Conservation (phyloP, 2,329 filamentous ascomycete species). For the Monosporascus ibericus region DNA sequence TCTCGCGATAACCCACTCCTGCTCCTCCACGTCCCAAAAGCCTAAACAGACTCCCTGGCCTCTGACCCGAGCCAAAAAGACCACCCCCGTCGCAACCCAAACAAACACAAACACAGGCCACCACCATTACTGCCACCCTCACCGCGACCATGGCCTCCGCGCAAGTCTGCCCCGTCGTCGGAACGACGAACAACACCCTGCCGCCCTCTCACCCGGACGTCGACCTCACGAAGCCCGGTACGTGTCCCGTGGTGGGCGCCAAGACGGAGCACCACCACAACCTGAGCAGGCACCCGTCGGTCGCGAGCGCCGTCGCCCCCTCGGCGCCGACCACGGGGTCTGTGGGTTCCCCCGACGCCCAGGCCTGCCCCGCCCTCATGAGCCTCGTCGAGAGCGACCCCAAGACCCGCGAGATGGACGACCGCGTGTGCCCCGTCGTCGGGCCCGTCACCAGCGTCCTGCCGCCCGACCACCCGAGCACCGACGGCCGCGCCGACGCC, state of each 20-base stretch:
- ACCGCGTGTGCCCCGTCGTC: slow-evolving; percentile 35
- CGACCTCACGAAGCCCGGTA: slow-evolving; percentile 34
- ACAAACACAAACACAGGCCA: not conserved
- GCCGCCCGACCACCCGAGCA: slow-evolving; percentile 34
- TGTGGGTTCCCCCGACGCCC: slow-evolving; percentile 26
- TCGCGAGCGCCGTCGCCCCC: slow-evolving; percentile 22
- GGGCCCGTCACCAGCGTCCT: slow-evolving; percentile 36
- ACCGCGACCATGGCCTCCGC: slow-evolving; percentile 22
- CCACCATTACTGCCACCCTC: not conserved
- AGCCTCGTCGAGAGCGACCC: slow-evolving; percentile 28
- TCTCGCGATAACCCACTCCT: not conserved
- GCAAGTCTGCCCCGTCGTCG: slow-evolving; percentile 34
- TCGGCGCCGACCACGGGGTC: slow-evolving; percentile 14
- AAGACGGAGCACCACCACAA: slow-evolving; percentile 35
- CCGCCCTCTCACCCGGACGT: slow-evolving; percentile 33
- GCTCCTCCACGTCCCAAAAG: not conserved
- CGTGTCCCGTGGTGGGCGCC: slow-evolving; percentile 36
- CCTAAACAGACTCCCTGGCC: too few relatives aligned
- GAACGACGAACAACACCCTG: slow-evolving; percentile 34
- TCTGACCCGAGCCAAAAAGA: not conserved
- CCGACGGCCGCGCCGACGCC: slow-evolving; percentile 17
- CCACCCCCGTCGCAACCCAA: not conserved
- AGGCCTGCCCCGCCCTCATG: slow-evolving; percentile 31
- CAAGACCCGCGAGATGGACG: slow-evolving; percentile 35
- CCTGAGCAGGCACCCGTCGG: slow-evolving; percentile 33